phyloP scores from a whole-genome alignment of 306 rosid species.

The Urtica urens region DNA sequence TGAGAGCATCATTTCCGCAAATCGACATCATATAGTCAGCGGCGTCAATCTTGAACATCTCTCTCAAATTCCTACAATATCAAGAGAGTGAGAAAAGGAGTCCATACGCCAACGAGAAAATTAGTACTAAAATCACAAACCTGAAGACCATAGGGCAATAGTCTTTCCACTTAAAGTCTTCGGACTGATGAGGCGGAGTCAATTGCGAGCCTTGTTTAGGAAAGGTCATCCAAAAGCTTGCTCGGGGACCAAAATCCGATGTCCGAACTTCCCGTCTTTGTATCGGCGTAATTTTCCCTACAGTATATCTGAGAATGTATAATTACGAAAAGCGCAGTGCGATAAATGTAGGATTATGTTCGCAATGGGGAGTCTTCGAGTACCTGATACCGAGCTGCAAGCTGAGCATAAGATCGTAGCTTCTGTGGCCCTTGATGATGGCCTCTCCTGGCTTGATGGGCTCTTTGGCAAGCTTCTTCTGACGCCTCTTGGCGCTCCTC shows the following conservation, averaged over 20 bases:
- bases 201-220: conserved; percentile 91
- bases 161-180: conserved; percentile 96
- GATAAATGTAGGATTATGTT: too few species aligned
- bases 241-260: conserved; percentile 90
- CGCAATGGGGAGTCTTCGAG: too few species aligned
- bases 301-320: conserved; percentile 92
- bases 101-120: not conserved
- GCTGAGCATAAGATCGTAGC: conserved; percentile 96
- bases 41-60: conserved; percentile 96
- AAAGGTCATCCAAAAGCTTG: conserved; percentile 99
- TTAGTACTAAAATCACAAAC: conserved; percentile 28
- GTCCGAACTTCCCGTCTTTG: conserved; percentile 87
- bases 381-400: conserved; percentile 99
- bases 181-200: conserved; percentile 96
- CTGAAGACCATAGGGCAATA: conserved; percentile 98
- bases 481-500: conserved; percentile 56
- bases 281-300: conserved; percentile 94
- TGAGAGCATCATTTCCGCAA: conserved; percentile 94
- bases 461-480: conserved; percentile 63
- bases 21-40: conserved; percentile 99
- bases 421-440: conserved; percentile 91
- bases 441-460: conserved; percentile 87
- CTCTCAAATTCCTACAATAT: conserved; percentile 76
- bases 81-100: conserved; percentile 2
- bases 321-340: too few species aligned